Conservation (phyloP, 2,329 filamentous ascomycete species). For the Fusarium anthophilum region DNA sequence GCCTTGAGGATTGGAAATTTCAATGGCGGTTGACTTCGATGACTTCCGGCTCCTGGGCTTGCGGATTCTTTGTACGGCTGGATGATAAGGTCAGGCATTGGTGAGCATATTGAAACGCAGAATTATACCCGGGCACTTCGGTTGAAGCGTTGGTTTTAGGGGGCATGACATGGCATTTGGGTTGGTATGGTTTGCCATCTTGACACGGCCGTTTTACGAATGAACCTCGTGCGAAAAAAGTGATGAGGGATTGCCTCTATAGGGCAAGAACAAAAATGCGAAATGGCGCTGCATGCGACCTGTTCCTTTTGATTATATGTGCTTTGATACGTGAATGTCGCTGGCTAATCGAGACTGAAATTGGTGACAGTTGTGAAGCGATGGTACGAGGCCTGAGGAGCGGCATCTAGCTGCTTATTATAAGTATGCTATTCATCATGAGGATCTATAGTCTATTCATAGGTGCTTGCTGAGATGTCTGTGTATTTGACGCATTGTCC, state of each 20-base stretch:
- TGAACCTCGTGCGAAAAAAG: conserved; percentile 35
- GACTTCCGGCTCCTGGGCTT: conserved; percentile 38
- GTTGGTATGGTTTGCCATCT: conserved; percentile 36
- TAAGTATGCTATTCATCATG: background rate
- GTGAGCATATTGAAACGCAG: conserved; percentile 43
- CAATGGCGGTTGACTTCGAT: conserved; percentile 35
- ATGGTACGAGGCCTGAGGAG: background rate
- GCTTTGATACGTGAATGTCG: background rate
- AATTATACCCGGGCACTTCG: conserved; percentile 44
- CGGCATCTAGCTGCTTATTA: conserved; percentile 1
- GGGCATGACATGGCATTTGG: conserved; percentile 29
- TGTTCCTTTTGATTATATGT: background rate
- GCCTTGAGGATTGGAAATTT: conserved; percentile 17
- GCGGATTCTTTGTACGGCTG: conserved; percentile 42
- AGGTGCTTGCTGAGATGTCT: background rate
- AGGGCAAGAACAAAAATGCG: conserved; percentile 16
- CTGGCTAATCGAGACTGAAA: background rate
- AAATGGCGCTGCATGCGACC: conserved; percentile 30
- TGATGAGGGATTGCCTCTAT: conserved; percentile 15
- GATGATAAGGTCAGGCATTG: conserved; percentile 40
- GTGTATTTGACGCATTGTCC: background rate
- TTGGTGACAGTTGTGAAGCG: background rate
- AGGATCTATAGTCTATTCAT: background rate
- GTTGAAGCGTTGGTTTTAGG: conserved; percentile 38
- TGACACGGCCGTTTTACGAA: conserved; percentile 44